Evolutionary conservation across 495 filamentous ascomycete genomes (phyloP).

Genomic region (Neurospora hispaniola): DNA sequence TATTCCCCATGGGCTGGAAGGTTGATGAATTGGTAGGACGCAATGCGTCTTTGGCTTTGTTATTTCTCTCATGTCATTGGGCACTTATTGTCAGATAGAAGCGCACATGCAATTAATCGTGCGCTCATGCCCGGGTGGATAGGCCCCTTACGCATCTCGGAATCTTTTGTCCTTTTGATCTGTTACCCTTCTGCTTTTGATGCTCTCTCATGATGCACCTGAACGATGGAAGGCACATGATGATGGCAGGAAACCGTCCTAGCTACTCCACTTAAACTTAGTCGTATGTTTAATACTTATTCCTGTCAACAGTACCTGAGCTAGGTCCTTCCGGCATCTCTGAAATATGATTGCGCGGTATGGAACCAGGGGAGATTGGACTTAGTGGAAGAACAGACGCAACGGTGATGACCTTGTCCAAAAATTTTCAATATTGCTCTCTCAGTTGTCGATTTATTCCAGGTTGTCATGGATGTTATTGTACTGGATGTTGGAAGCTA

Average conservation of each 20-base stretch:
- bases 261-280: neutral
- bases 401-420: neutral
- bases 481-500: neutral
- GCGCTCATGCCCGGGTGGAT: neutral
- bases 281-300: neutral
- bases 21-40: neutral
- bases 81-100: neutral
- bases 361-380: neutral
- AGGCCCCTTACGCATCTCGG: neutral
- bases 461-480: neutral
- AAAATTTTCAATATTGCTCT: neutral
- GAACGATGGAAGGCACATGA: neutral
- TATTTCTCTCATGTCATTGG: neutral
- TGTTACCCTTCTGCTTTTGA: neutral
- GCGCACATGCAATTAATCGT: neutral
- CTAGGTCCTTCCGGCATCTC: neutral
- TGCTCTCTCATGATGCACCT: neutral
- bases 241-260: neutral
- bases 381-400: neutral
- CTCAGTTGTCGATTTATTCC: neutral
- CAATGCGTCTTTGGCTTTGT: neutral
- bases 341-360: neutral
- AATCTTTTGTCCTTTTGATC: neutral
- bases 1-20: neutral
- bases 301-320: neutral